A percentile compares a stretch with the other conserved stretches of the same genome.
phyloP scores from a whole-genome alignment of 108 stramenopile genomes.

The Conticribra guillardii region DNA sequence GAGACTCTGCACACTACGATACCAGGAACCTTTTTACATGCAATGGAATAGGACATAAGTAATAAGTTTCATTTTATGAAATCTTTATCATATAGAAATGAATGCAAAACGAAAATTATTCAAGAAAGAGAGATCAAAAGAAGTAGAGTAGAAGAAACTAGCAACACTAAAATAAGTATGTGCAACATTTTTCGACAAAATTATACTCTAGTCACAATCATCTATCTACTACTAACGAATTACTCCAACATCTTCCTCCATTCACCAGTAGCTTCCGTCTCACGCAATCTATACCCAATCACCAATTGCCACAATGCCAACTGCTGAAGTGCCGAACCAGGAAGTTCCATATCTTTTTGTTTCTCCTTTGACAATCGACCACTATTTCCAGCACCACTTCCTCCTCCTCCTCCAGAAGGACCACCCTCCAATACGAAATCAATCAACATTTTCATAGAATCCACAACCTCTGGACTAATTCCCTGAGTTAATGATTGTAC shows the following conservation, averaged over 20 bases:
- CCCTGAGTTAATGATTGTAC: constrained; percentile 78
- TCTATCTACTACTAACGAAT: too few species aligned
- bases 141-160: too few species aligned
- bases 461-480: constrained; percentile 83
- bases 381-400: constrained; percentile 16
- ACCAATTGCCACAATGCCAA: constrained; percentile 92
- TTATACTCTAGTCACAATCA: too few species aligned
- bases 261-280: constrained; percentile 88
- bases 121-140: too few species aligned
- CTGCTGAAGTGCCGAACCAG: constrained; percentile 85
- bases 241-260: constrained; percentile 78
- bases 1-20: too few species aligned
- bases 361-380: constrained; percentile 23
- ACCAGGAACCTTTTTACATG: too few species aligned
- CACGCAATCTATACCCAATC: constrained; percentile 86
- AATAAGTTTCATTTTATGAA: too few species aligned
- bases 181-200: too few species aligned
- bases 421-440: constrained; percentile 88
- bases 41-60: too few species aligned
- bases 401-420: constrained; percentile 37
- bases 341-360: constrained; percentile 82
- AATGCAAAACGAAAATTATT: too few species aligned
- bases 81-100: too few species aligned
- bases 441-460: constrained; percentile 86
- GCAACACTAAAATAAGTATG: too few species aligned